A percentile compares a stretch with the other conserved stretches of the same genome.
These are phyloP conservation scores for Apiospora pterosperma DNA, from an alignment of 2,329 filamentous ascomycete species.

Conservation along the genomic window DNA sequence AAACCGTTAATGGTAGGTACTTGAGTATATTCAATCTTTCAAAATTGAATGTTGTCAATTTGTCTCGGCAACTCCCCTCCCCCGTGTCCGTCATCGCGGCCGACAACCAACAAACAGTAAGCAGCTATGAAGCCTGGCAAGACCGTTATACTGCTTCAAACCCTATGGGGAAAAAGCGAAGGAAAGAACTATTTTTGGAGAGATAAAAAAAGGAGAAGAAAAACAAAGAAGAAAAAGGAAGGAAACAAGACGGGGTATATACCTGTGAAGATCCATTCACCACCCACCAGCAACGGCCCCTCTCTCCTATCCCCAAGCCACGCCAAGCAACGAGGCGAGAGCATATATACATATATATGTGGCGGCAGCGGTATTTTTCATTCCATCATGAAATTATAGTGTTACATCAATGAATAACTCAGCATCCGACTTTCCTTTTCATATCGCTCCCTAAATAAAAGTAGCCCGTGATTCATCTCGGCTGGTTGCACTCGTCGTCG, in stretches of 20 bases:
- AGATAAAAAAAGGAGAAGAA: neutral
- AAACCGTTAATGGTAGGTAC: neutral
- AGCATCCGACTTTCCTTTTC: neutral
- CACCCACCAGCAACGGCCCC: neutral
- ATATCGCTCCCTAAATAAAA: neutral
- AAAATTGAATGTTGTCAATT: neutral
- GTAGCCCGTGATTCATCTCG: neutral
- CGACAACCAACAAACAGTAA: neutral
- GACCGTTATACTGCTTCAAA: neutral
- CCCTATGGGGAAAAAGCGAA: neutral
- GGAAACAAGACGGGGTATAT: too few relatives aligned
- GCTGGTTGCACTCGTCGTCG: neutral
- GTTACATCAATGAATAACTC: neutral
- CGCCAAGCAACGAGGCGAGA: neutral
- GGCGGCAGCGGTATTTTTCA: neutral
- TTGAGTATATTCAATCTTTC: neutral
- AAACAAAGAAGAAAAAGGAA: neutral
- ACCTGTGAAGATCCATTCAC: neutral
- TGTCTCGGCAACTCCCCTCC: neutral
- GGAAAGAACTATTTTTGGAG: too few relatives aligned
- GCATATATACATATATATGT: neutral
- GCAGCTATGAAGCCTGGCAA: neutral
- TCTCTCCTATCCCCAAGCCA: neutral
- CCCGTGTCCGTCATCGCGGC: neutral
- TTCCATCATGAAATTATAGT: neutral